Evolutionary conservation across 1,284 basidiomycete genomes (phyloP).

Genomic region (Sporisorium reilianum): DNA sequence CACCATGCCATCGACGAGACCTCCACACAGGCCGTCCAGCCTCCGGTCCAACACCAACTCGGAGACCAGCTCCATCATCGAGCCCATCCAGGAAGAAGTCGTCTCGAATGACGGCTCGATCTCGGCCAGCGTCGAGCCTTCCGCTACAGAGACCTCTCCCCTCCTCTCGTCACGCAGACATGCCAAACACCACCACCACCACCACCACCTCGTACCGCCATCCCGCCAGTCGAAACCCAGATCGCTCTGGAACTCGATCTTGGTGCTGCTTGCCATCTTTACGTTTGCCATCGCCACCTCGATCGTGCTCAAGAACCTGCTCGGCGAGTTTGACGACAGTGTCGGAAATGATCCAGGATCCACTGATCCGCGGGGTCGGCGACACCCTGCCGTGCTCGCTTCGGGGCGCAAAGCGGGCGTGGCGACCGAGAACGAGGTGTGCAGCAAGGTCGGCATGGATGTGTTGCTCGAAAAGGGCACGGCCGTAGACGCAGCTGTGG

Average conservation of each 20-base stretch:
- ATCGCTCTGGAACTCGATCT: conserved; percentile 30
- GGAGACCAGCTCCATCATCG: conserved; percentile 17
- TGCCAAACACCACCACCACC: background rate
- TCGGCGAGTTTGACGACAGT: conserved; percentile 28
- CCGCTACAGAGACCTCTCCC: conserved; percentile 22
- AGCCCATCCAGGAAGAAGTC: conserved; percentile 44
- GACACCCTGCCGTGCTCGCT: conserved; percentile 49
- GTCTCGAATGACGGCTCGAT: conserved; percentile 27
- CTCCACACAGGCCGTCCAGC: conserved; percentile 29
- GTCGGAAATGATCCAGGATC: conserved; percentile 1
- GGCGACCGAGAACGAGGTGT: conserved; percentile 54
- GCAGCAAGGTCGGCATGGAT: conserved; percentile 52
- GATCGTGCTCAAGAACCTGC: conserved; percentile 43
- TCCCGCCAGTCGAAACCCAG: conserved; percentile 11
- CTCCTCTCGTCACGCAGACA: conserved; percentile 18
- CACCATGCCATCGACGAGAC: conserved; percentile 4
- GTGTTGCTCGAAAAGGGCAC: conserved; percentile 79
- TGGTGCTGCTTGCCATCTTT: conserved; percentile 48
- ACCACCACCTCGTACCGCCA: background rate
- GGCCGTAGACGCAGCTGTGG: conserved; percentile 88
- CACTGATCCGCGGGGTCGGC: conserved; percentile 25
- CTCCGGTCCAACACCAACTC: conserved; percentile 25
- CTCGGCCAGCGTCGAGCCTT: conserved; percentile 6
- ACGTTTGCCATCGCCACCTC: conserved; percentile 33
- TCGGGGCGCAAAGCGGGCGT: conserved; percentile 51